Conservation (phyloP, 2,329 filamentous ascomycete genomes). For the Botrytis squamosa region DNA sequence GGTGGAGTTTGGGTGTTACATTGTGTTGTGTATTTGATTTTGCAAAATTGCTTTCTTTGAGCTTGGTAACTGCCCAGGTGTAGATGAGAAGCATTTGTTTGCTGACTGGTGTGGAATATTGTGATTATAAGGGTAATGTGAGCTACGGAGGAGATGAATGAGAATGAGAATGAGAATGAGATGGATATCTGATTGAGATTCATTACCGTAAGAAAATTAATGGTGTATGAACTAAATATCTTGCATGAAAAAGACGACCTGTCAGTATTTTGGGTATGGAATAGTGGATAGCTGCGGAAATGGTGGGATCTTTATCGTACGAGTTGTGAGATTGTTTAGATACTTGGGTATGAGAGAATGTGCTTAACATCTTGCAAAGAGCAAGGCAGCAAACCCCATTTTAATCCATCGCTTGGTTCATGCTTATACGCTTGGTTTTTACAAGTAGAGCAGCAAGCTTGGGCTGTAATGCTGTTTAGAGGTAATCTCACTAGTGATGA, state of each 20-base stretch:
- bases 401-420: neutral
- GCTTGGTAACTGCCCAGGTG: too few relatives aligned
- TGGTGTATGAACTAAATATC: neutral
- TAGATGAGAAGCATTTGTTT: too few relatives aligned
- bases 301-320: neutral
- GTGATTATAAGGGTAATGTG: neutral
- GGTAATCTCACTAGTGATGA: neutral
- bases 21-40: too few relatives aligned
- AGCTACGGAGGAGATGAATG: neutral
- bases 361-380: neutral
- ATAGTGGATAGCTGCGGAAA: neutral
- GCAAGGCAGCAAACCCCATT: neutral
- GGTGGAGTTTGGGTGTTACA: too few relatives aligned
- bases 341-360: too few relatives aligned
- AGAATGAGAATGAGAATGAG: neutral
- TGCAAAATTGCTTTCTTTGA: too few relatives aligned
- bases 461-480: neutral
- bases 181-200: neutral
- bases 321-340: neutral
- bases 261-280: neutral
- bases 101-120: neutral
- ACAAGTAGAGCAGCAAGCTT: neutral
- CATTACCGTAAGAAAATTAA: neutral
- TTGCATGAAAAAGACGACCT: neutral
- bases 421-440: neutral